Evolutionary conservation across 805 yeast species (phyloP), one percentile per base, ranked within the genome.

Genomic region (Kregervanrija fluxuum): DNA sequence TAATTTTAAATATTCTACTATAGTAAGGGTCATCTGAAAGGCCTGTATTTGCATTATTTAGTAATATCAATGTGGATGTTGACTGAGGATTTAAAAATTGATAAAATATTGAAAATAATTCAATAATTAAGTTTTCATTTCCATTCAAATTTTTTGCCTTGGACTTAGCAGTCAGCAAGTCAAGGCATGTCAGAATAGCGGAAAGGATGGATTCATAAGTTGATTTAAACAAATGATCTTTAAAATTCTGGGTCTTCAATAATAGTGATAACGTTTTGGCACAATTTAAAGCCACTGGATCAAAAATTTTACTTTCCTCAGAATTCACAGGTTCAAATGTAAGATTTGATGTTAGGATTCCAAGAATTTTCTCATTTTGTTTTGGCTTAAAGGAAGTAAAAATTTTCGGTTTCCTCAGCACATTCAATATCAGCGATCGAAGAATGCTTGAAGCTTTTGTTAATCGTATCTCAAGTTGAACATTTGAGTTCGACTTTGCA

Each of bases 271-370:
- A 37, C 0, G 62, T 46, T 11, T 57, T 57, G 2, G 59, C 48
- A 30, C 64, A 48, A 42, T 65, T 61, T n/a, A 58, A 38, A 1
- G 63, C 57, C 2, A 60, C 53, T 0, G 70, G 71, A 8, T 48
- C 46, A 32, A 64, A 59, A 0, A 55, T 35, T 16, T 31, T 37
- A 37, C 32, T 16, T 4, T 8, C 28, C 28, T 43, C 22, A 11
- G 40, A 42, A 9, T 38, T 30, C 0, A 39, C 42, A 1, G 47
- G 40, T 11, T 48, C 39, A 37, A 48, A 52, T 5, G 50, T 42
- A 12, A 57, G 41, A 40, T 55, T 51, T 11, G 46, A 41, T 5
- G 52, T 42, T 4, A 62, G 42, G 4, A 52, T 40, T 3, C 40
- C 38, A 5, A 62, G 32, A 1, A 64, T 46, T 11, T 50, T 47